These are phyloP conservation scores for Tephrocybe rancida DNA, from an alignment of 768 basidiomycete genomes.

Conservation along the genomic window DNA sequence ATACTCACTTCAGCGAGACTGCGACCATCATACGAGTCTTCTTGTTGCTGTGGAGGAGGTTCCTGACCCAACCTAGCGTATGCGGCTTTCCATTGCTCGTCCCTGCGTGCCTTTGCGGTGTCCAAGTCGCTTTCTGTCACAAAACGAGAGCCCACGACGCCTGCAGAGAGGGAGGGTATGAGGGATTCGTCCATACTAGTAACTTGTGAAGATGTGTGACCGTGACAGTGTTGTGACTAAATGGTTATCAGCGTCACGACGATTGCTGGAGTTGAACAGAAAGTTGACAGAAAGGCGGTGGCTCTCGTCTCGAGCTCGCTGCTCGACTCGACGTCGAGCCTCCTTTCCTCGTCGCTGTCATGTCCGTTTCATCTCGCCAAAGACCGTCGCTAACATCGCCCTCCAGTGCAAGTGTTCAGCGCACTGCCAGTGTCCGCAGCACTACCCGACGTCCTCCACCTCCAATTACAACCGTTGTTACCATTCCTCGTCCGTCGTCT, in stretches of 20 bases:
- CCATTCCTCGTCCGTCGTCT: constrained; percentile 63
- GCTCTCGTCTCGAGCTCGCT: background rate
- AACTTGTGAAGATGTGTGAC: constrained; percentile 11
- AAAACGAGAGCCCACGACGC: constrained; percentile 82
- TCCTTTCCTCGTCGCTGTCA: constrained; percentile 8
- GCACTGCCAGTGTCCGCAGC: constrained; percentile 33
- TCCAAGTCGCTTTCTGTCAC: constrained; percentile 82
- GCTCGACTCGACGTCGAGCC: background rate
- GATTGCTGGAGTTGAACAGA: too few species aligned
- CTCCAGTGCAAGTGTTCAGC: constrained; percentile 37
- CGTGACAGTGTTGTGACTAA: background rate
- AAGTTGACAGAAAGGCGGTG: too few species aligned
- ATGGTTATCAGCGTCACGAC: too few species aligned
- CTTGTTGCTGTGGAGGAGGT: constrained; percentile 74
- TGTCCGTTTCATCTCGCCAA: constrained; percentile 36
- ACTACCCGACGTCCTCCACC: constrained; percentile 39
- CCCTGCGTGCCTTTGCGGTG: constrained; percentile 65
- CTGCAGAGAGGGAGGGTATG: constrained; percentile 72
- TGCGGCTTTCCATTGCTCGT: constrained; percentile 90
- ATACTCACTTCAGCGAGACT: constrained; percentile 84
- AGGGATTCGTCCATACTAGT: constrained; percentile 57
- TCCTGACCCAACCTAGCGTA: constrained; percentile 88
- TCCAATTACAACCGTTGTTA: constrained; percentile 58
- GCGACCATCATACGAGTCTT: constrained; percentile 81
- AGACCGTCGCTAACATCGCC: constrained; percentile 31